A percentile compares a stretch with the other conserved stretches of the same genome.
Evolutionary conservation across 305 asterid species (phyloP).

Genomic region (Galium porrigens): DNA sequence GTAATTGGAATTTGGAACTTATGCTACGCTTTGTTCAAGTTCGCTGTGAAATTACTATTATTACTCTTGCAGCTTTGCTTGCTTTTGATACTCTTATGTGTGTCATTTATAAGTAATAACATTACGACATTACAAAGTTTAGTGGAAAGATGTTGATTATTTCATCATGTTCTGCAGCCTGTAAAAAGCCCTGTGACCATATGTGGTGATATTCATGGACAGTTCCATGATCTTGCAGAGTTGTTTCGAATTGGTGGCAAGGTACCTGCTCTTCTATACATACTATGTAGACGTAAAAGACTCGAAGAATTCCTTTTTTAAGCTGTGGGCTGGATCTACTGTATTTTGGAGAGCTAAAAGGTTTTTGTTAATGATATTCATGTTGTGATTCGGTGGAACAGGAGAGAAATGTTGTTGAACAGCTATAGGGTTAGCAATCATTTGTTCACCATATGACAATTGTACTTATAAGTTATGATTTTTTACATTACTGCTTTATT

Average conservation of each 20-base stretch:
- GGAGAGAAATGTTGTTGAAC: neutral
- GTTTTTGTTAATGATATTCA: neutral
- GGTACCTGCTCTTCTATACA: constrained; percentile 28
- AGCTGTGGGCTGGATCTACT: neutral
- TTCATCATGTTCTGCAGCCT: constrained; percentile 48
- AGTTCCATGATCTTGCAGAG: constrained; percentile 93
- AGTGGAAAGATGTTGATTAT: constrained; percentile 10
- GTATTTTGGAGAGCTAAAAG: neutral
- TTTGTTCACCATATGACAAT: neutral
- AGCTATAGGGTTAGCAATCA: neutral
- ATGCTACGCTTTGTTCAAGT: too few relatives aligned
- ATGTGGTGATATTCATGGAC: constrained; percentile 98
- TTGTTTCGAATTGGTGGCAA: constrained; percentile 90
- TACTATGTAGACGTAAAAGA: neutral
- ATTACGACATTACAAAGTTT: neutral
- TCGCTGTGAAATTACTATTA: too few relatives aligned
- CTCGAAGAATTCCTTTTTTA: neutral
- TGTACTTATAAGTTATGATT: neutral
- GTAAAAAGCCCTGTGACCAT: constrained; percentile 89
- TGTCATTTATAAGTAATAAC: too few relatives aligned
- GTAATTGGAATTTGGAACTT: too few relatives aligned
- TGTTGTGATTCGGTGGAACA: neutral
- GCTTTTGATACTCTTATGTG: neutral
- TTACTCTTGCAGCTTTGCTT: neutral
- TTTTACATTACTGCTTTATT: neutral